Conservation (phyloP, 2,329 filamentous ascomycete genomes). For the Coniochaeta prunicola region DNA sequence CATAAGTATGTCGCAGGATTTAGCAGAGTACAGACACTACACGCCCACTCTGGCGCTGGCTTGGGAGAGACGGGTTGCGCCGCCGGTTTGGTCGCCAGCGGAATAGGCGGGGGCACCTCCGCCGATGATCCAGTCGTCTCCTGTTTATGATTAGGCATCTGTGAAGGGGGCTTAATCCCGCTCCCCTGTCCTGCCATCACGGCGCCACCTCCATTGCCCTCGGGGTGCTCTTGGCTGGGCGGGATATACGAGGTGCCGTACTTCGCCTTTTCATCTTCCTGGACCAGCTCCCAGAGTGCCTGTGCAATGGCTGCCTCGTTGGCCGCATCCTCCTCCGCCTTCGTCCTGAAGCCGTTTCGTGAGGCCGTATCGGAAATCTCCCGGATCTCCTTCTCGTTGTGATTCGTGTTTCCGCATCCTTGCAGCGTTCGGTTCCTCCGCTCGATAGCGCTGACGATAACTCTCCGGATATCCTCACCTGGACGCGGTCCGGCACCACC, state of each 20-base stretch:
- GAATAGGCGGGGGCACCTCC: slow-evolving; percentile 7
- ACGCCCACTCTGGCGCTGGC: slow-evolving; percentile 37
- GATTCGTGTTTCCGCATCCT: slow-evolving; percentile 69
- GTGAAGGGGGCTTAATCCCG: slow-evolving; percentile 6
- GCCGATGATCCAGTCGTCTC: neutral
- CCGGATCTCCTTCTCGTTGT: slow-evolving; percentile 58
- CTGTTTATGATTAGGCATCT: neutral
- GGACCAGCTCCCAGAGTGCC: slow-evolving; percentile 77
- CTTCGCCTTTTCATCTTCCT: slow-evolving; percentile 61
- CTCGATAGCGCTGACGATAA: slow-evolving; percentile 66
- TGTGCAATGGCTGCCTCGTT: slow-evolving; percentile 83
- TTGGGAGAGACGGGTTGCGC: slow-evolving; percentile 4
- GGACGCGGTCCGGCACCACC: slow-evolving; percentile 51
- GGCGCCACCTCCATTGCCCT: slow-evolving; percentile 31
- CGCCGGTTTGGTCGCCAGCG: slow-evolving; percentile 5
- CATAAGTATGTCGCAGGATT: slow-evolving; percentile 43
- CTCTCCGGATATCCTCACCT: slow-evolving; percentile 61
- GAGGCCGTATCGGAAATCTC: slow-evolving; percentile 57
- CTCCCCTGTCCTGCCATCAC: slow-evolving; percentile 11
- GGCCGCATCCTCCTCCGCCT: slow-evolving; percentile 81
- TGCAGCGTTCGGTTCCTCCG: slow-evolving; percentile 58
- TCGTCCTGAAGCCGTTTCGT: slow-evolving; percentile 69
- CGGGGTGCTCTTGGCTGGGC: slow-evolving; percentile 43
- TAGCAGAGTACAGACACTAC: slow-evolving; percentile 47
- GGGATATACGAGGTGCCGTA: slow-evolving; percentile 48